Base-by-base conservation (phyloP, 768 basidiomycete species). In the Hygrocybe coccinea region DNA sequence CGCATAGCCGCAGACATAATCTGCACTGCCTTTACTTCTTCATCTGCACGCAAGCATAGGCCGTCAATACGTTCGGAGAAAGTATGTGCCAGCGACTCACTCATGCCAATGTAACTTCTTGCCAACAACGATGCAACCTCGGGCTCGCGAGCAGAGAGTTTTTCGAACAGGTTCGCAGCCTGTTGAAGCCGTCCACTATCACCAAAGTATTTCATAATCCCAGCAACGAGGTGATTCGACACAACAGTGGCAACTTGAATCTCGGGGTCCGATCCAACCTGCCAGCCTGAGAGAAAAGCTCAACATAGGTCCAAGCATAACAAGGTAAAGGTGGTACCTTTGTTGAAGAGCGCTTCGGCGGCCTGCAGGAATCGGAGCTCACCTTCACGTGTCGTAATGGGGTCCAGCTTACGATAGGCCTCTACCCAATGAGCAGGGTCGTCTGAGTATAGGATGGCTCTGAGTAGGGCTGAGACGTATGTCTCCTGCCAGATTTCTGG, bases 1-100 rank as follows among this genome's bases (percentile, higher is more conserved):
- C 83, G 82, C 68, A 98, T 85, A 1, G 93, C 92, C 0, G 79
- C 70, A 9, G 89, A 78, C 76, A 98, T 91, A 60, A 98, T 91
- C 60, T 97, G 92, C 2, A 98, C 88, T 6, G 94, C 97, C 71
- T 97, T 97, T 57, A 99, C 95, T 74, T 98, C 97, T 67, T 97
- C 95, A 68, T 98, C 95, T 98, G 66, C 7, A 38, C 56, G 29
- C 47, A 25, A n/a, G 9, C 8, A 22, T 6, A 38, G 4, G 12
- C 37, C 12, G 24, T 39, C 17, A 29, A 25, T 9, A 36, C n/a
- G n/a, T n/a, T n/a, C n/a, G 11, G 17, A 11, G 24, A 48, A 15
- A 25, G 15, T 1, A 29, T 15, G 41, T 33, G 34, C 48, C 17
- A 35, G 11, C 34, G 2, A 80, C 94, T 66, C 60, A 98, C 95